phyloP scores from a whole-genome alignment of 2,329 filamentous ascomycete genomes.

The Clarireedia monteithiana region DNA sequence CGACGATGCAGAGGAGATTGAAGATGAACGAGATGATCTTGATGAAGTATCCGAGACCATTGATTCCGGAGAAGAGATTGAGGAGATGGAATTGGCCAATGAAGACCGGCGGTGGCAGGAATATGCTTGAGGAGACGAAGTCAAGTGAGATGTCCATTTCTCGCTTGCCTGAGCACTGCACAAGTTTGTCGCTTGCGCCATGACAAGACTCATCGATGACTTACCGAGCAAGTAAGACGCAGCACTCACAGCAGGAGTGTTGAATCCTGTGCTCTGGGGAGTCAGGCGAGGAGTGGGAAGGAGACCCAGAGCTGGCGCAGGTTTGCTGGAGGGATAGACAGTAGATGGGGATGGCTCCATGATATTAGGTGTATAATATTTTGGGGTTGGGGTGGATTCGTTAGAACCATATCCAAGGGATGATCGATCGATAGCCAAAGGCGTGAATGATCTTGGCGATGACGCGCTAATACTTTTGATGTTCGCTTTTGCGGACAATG shows the following conservation, averaged over 20 bases:
- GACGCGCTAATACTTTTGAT: constrained; percentile 16
- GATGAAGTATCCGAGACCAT: constrained; percentile 54
- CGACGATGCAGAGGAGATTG: constrained; percentile 55
- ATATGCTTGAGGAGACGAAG: constrained; percentile 46
- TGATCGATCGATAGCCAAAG: constrained; percentile 34
- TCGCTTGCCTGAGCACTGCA: constrained; percentile 43
- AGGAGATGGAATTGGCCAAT: constrained; percentile 54
- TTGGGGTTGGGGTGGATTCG: constrained; percentile 37
- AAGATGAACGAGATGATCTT: constrained; percentile 55
- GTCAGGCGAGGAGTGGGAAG: constrained; percentile 53
- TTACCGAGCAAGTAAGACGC: constrained; percentile 42
- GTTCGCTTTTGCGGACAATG: constrained; percentile 17
- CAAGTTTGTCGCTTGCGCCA: constrained; percentile 45
- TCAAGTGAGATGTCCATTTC: constrained; percentile 40
- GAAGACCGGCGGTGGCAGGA: constrained; percentile 49
- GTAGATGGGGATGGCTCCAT: constrained; percentile 43
- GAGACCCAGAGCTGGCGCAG: constrained; percentile 46
- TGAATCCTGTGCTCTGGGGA: constrained; percentile 46
- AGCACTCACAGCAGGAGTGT: constrained; percentile 53
- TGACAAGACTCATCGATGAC: constrained; percentile 53
- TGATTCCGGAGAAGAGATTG: constrained; percentile 57
- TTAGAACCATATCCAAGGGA: constrained; percentile 32
- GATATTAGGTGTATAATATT: constrained; percentile 34
- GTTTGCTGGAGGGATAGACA: constrained; percentile 38
- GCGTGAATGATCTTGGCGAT: constrained; percentile 32